Conservation (phyloP, 129 eudicot species). For the Escallonia herrerae region DNA sequence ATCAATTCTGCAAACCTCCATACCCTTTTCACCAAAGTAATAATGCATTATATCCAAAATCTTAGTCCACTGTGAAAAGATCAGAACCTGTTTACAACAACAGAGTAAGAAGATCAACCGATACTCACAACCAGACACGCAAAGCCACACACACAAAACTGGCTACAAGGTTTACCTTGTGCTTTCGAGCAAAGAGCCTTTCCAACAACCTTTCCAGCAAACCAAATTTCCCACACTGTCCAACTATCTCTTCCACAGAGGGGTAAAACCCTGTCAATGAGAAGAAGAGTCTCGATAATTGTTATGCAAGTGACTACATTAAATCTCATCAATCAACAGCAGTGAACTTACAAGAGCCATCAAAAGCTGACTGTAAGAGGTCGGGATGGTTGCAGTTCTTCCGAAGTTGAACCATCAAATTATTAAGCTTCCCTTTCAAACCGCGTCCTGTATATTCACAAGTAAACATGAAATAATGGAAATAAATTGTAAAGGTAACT, state of each 20-base stretch:
- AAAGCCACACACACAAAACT: background rate
- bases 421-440: slow-evolving; percentile 53
- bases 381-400: slow-evolving; percentile 98
- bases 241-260: slow-evolving; percentile 80
- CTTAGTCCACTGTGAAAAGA: slow-evolving; percentile 96
- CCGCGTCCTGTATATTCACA: slow-evolving; percentile 50
- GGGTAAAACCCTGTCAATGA: slow-evolving; percentile 62
- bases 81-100: slow-evolving; percentile 55
- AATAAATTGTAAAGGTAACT: background rate
- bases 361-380: slow-evolving; percentile 69
- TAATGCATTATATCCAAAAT: slow-evolving; percentile 86
- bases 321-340: background rate
- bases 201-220: slow-evolving; percentile 61
- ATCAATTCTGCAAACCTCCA: slow-evolving; percentile 87
- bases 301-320: background rate
- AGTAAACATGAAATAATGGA: slow-evolving; percentile 3
- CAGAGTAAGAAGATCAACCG: slow-evolving; percentile 7
- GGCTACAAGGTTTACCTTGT: slow-evolving; percentile 43
- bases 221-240: slow-evolving; percentile 89
- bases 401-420: slow-evolving; percentile 82
- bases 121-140: background rate
- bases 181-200: slow-evolving; percentile 68
- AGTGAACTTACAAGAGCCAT: slow-evolving; percentile 73
- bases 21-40: slow-evolving; percentile 72
- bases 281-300: background rate